Evolutionary conservation across 768 basidiomycete genomes (phyloP).

Genomic region (Auricularia auricula-judae): DNA sequence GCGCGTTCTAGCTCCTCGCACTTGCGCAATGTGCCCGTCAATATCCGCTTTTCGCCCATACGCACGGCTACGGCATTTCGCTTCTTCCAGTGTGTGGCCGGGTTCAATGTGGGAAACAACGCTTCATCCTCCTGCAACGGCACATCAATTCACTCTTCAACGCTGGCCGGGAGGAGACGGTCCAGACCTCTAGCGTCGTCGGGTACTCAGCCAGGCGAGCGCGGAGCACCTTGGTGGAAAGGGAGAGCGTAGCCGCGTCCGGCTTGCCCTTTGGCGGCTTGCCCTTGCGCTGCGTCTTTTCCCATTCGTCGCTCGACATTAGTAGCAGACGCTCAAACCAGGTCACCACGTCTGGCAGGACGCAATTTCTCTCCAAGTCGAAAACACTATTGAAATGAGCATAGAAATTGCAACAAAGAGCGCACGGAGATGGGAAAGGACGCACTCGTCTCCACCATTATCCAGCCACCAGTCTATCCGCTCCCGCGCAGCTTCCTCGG

Average conservation of each 20-base stretch:
- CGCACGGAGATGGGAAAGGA: neutral
- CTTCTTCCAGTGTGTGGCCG: slow-evolving; percentile 23
- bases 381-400: slow-evolving; percentile 34
- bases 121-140: slow-evolving; percentile 36
- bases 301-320: slow-evolving; percentile 46
- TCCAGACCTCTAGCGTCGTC: slow-evolving; percentile 45
- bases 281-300: slow-evolving; percentile 44
- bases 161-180: neutral
- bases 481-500: slow-evolving; percentile 26
- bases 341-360: slow-evolving; percentile 44
- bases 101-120: slow-evolving; percentile 12
- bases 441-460: slow-evolving; percentile 77
- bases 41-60: slow-evolving; percentile 67
- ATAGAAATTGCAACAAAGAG: slow-evolving; percentile 7
- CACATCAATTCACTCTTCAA: neutral
- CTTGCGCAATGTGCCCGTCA: slow-evolving; percentile 23
- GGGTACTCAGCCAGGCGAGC: slow-evolving; percentile 44
- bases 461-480: slow-evolving; percentile 94
- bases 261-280: slow-evolving; percentile 66
- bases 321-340: slow-evolving; percentile 58
- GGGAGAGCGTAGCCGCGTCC: slow-evolving; percentile 34
- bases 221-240: slow-evolving; percentile 39
- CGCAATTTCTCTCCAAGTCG: slow-evolving; percentile 39
- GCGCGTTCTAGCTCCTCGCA: neutral
- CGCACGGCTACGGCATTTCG: slow-evolving; percentile 61